Conservation (phyloP, 495 filamentous ascomycete genomes). For the Talaromyces trachyspermus region DNA sequence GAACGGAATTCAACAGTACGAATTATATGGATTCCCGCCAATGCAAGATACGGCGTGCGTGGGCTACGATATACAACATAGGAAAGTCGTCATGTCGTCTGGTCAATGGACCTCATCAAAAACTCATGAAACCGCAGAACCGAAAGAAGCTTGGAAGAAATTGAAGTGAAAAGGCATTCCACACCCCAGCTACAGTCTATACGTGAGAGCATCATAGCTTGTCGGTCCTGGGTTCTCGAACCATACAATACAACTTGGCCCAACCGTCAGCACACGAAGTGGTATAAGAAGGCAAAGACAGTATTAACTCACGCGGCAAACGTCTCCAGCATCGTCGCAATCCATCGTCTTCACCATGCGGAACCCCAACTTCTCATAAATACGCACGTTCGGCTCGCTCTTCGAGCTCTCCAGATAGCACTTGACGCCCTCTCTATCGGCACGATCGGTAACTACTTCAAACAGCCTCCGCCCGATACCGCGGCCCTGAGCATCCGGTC, state of each 20-base stretch:
- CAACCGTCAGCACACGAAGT: constrained; percentile 18
- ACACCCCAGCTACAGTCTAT: no score
- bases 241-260: constrained; percentile 29
- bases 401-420: constrained; percentile 60
- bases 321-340: constrained; percentile 48
- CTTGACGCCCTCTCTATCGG: constrained; percentile 49
- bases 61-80: no score
- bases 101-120: no score
- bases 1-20: no score
- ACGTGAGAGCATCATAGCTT: no score
- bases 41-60: no score
- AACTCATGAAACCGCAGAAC: no score
- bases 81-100: no score
- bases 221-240: constrained; percentile 18
- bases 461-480: constrained; percentile 52
- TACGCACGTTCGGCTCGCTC: constrained; percentile 53
- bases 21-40: no score
- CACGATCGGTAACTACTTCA: constrained; percentile 45
- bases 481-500: constrained; percentile 48
- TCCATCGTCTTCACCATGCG: constrained; percentile 51
- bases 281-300: background rate
- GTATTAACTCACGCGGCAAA: constrained; percentile 23
- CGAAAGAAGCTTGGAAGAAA: no score
- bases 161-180: no score
- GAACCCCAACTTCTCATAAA: constrained; percentile 59